Conservation (phyloP, 257 asterid species). For the Solanum medicagineum region DNA sequence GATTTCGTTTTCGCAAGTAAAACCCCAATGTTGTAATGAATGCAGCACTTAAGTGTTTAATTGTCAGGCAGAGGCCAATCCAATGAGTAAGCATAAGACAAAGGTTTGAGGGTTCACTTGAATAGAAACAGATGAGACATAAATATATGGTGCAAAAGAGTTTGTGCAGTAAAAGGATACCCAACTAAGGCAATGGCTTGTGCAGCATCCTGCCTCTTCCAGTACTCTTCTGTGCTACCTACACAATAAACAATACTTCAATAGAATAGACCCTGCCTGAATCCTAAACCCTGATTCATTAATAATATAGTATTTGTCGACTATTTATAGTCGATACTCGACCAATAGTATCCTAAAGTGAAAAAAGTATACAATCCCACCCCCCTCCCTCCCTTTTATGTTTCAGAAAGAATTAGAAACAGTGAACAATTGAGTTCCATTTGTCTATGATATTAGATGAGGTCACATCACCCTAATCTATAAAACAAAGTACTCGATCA, state of each 20-base stretch:
- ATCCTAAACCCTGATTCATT: background rate
- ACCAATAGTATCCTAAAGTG: background rate
- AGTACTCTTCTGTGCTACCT: constrained; percentile 33
- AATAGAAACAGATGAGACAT: background rate
- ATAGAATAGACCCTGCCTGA: background rate
- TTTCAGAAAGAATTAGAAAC: background rate
- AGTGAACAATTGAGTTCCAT: background rate
- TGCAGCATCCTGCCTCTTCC: constrained; percentile 38
- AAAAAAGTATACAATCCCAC: background rate
- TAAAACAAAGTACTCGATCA: background rate
- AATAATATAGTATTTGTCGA: background rate
- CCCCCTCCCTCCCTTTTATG: no score
- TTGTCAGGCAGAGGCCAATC: background rate
- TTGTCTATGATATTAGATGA: background rate
- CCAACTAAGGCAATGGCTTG: constrained; percentile 29
- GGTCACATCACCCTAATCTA: background rate
- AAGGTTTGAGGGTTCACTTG: background rate
- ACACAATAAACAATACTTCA: background rate
- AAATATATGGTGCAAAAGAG: background rate
- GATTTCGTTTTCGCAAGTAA: background rate
- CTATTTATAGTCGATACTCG: background rate
- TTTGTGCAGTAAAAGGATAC: constrained; percentile 6
- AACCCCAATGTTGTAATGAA: background rate
- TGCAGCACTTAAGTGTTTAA: background rate
- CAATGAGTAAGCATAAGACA: background rate